These are phyloP conservation scores for Hemileia vastatrix DNA, from an alignment of 1,284 basidiomycete genomes.

Conservation along the genomic window DNA sequence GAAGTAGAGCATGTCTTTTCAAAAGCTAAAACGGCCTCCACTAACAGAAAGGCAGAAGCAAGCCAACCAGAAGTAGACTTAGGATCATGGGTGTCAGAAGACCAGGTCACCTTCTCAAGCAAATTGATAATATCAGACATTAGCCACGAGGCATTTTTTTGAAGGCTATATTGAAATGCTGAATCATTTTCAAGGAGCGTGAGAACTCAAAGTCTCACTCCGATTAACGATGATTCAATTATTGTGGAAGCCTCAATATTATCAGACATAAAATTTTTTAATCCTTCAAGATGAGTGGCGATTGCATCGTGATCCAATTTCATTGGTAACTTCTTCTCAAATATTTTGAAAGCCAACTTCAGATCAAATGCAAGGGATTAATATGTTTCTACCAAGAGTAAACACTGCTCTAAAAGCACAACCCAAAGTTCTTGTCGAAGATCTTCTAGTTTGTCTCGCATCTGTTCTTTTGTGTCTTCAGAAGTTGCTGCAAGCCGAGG, in stretches of 20 bases:
- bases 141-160: constrained; percentile 22
- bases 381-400: constrained; percentile 75
- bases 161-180: constrained; percentile 29
- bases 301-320: constrained; percentile 20
- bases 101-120: constrained; percentile 18
- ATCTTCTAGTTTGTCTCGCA: constrained; percentile 51
- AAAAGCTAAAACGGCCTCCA: constrained; percentile 66
- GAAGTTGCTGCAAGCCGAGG: no score
- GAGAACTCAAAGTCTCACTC: constrained; percentile 30
- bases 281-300: constrained; percentile 16
- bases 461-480: constrained; percentile 51
- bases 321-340: constrained; percentile 25
- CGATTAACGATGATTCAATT: constrained; percentile 25
- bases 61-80: constrained; percentile 63
- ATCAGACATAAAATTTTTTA: constrained; percentile 6
- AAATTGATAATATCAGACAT: constrained; percentile 28
- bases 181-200: constrained; percentile 34
- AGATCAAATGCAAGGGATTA: constrained; percentile 82
- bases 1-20: no score
- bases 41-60: constrained; percentile 65
- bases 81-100: constrained; percentile 31
- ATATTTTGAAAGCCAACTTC: constrained; percentile 61
- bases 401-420: constrained; percentile 58
- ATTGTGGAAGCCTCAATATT: constrained; percentile 19
- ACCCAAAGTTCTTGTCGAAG: constrained; percentile 59